phyloP scores from a whole-genome alignment of 345 rosid genomes.

The Acer campestre region DNA sequence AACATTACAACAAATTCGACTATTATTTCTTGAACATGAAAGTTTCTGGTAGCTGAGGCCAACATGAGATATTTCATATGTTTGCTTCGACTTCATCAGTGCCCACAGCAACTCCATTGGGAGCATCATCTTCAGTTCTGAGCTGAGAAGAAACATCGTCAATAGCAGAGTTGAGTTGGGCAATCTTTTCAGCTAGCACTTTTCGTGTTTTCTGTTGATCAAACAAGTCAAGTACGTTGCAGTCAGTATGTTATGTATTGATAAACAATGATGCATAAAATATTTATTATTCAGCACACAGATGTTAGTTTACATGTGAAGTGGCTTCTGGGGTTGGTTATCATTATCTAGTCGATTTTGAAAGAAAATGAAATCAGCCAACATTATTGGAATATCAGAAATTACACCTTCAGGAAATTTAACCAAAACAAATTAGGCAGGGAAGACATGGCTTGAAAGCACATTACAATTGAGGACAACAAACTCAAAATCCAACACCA shows the following conservation, averaged over 20 bases:
- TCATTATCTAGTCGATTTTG: neutral
- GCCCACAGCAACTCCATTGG: slow-evolving; percentile 54
- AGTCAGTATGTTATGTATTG: neutral
- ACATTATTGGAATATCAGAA: neutral
- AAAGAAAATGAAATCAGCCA: neutral
- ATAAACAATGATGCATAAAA: neutral
- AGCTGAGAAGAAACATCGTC: slow-evolving; percentile 84
- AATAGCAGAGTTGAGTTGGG: slow-evolving; percentile 83
- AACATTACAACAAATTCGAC: slow-evolving; percentile 17
- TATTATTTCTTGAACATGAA: slow-evolving; percentile 29
- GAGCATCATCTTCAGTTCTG: slow-evolving; percentile 62
- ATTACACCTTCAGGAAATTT: slow-evolving; percentile 8
- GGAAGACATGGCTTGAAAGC: neutral
- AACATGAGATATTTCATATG: slow-evolving; percentile 29
- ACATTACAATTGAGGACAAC: neutral
- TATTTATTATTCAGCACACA: neutral
- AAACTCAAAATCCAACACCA: neutral
- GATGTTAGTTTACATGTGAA: neutral
- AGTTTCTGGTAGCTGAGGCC: slow-evolving; percentile 6
- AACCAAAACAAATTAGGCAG: neutral
- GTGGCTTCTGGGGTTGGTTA: neutral
- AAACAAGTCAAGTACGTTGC: slow-evolving; percentile 10
- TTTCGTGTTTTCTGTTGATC: slow-evolving; percentile 74
- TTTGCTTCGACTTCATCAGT: slow-evolving; percentile 70
- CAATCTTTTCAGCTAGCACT: slow-evolving; percentile 76